Percentiles rank a stretch among this genome's conserved stretches.
Evolutionary conservation across 768 basidiomycete genomes (phyloP).

Genomic region (Gymnopilus dilepis): DNA sequence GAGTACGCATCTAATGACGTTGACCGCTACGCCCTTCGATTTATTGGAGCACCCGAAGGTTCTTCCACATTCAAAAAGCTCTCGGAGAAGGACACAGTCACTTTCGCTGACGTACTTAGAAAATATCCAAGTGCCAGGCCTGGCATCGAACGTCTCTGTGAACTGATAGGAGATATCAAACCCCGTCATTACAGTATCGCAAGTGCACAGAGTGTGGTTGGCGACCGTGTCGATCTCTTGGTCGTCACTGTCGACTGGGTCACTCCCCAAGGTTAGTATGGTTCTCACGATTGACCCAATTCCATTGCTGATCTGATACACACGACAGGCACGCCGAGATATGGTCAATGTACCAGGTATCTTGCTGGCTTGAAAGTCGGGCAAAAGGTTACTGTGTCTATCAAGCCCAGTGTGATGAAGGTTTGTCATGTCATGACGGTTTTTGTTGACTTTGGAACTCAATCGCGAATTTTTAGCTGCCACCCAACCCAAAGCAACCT

Average conservation of each 20-base stretch:
- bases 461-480: constrained; percentile 56
- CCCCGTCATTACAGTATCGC: constrained; percentile 99
- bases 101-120: constrained; percentile 85
- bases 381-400: constrained; percentile 94
- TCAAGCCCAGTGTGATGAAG: constrained; percentile 99
- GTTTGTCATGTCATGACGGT: constrained; percentile 42
- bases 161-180: constrained; percentile 92
- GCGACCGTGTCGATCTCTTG: constrained; percentile 91
- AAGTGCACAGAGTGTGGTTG: constrained; percentile 92
- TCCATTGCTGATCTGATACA: constrained; percentile 7
- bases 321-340: constrained; percentile 68
- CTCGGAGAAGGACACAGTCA: constrained; percentile 92
- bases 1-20: constrained; percentile 69
- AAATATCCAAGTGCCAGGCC: constrained; percentile 82
- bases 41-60: constrained; percentile 94
- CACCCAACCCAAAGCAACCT: constrained; percentile 83
- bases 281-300: not conserved
- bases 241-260: constrained; percentile 97
- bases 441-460: not conserved
- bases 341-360: constrained; percentile 97
- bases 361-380: constrained; percentile 83
- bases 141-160: constrained; percentile 83
- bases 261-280: constrained; percentile 73
- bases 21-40: constrained; percentile 83
- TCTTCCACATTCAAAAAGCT: constrained; percentile 93